phyloP scores from a whole-genome alignment of 345 rosid genomes.

The Iberis pinnata region DNA sequence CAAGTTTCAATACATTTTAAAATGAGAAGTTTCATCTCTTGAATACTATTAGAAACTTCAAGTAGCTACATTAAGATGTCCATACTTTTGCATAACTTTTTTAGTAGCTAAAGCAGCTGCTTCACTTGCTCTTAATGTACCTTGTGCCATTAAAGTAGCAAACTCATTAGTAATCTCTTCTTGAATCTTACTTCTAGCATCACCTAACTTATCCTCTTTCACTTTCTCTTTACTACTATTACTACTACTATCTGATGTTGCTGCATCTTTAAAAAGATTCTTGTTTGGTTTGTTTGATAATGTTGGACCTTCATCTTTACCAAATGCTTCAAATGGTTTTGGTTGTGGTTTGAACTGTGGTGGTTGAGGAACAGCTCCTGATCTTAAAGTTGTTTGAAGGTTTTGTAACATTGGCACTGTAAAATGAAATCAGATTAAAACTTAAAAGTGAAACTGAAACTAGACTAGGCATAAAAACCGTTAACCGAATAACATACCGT shows the following conservation, averaged over 20 bases:
- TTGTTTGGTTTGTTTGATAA: too few relatives aligned
- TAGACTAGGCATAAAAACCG: too few relatives aligned
- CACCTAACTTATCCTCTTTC: slow-evolving; percentile 55
- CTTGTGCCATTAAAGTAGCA: slow-evolving; percentile 72
- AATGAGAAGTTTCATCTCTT: too few relatives aligned
- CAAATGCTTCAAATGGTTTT: slow-evolving; percentile 25
- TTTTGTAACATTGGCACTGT: slow-evolving; percentile 97
- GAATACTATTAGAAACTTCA: too few relatives aligned
- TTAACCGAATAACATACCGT: too few relatives aligned
- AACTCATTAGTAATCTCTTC: slow-evolving; percentile 78
- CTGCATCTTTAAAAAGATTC: too few relatives aligned
- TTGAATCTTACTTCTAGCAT: slow-evolving; percentile 72
- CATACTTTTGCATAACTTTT: slow-evolving; percentile 86
- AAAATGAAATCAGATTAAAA: slow-evolving; percentile 8
- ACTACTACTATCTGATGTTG: too few relatives aligned
- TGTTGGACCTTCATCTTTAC: slow-evolving; percentile 20
- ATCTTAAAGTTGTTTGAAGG: slow-evolving; percentile 63
- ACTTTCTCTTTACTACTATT: slow-evolving; percentile 30
- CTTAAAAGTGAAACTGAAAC: too few relatives aligned
- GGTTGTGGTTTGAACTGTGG: slow-evolving; percentile 72
- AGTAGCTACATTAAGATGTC: slow-evolving; percentile 41
- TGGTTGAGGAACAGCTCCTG: slow-evolving; percentile 82
- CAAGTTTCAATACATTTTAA: too few relatives aligned
- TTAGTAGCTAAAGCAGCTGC: slow-evolving; percentile 85
- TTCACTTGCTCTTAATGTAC: slow-evolving; percentile 78